phyloP scores from a whole-genome alignment of 2,329 filamentous ascomycete species.

The Hypoxylon sp. region DNA sequence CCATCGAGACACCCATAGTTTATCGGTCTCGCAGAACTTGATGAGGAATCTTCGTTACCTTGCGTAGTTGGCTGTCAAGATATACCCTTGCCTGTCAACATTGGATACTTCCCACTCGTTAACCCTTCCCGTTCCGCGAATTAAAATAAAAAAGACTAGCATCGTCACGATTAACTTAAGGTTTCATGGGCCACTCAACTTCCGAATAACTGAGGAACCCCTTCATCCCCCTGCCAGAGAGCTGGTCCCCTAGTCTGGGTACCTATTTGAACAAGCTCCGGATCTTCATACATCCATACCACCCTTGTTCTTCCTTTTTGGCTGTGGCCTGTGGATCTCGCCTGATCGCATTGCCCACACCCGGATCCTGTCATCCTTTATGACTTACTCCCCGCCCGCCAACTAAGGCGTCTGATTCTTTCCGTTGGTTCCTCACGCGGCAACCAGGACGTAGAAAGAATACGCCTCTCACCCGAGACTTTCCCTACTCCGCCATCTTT shows the following conservation, averaged over 20 bases:
- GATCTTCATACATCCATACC: constrained; percentile 49
- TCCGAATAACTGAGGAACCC: constrained; percentile 54
- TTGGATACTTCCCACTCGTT: constrained; percentile 34
- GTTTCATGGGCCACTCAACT: constrained; percentile 60
- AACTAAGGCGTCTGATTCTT: constrained; percentile 53
- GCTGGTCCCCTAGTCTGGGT: constrained; percentile 20
- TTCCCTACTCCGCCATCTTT: constrained; percentile 59
- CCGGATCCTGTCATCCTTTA: constrained; percentile 55
- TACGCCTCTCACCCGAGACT: constrained; percentile 57
- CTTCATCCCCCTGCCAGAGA: constrained; percentile 43
- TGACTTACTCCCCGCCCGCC: constrained; percentile 57
- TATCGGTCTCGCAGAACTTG: constrained; percentile 38
- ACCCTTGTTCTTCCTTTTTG: constrained; percentile 42
- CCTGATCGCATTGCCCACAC: constrained; percentile 37
- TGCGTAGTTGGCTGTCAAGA: constrained; percentile 27
- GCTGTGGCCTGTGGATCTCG: constrained; percentile 36
- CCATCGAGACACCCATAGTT: constrained; percentile 26
- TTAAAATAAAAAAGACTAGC: constrained; percentile 43
- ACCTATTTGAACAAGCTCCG: constrained; percentile 40
- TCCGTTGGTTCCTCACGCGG: constrained; percentile 55
- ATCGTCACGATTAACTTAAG: constrained; percentile 52
- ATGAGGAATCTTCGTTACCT: constrained; percentile 29
- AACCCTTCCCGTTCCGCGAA: constrained; percentile 33
- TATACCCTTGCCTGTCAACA: constrained; percentile 45
- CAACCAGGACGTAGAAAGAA: constrained; percentile 64